A percentile compares a stretch with the other conserved stretches of the same genome.
Evolutionary conservation across 495 filamentous ascomycete genomes (phyloP).

Genomic region (Penicillium longicatenatum): DNA sequence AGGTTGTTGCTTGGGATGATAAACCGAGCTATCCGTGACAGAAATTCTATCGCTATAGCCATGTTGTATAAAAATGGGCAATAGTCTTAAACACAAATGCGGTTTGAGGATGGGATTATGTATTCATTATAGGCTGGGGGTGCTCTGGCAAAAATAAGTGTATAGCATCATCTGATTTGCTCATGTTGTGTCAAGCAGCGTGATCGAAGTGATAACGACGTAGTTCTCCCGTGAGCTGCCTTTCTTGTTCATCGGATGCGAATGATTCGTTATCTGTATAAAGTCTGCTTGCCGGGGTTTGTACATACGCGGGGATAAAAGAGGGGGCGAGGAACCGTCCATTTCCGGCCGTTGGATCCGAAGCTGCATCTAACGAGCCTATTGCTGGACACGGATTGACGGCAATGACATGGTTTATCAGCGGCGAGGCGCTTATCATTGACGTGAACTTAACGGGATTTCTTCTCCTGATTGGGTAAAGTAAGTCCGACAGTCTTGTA

Average conservation of each 20-base stretch:
- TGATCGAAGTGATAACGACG: background rate
- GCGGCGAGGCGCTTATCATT: constrained; percentile 25
- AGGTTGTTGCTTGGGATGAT: constrained; percentile 20
- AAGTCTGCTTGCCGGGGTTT: no score
- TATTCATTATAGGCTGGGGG: background rate
- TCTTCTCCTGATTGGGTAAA: constrained; percentile 29
- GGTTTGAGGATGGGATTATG: background rate
- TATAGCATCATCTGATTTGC: background rate
- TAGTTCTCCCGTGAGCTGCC: constrained; percentile 18
- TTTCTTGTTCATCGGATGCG: constrained; percentile 40
- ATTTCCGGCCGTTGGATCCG: constrained; percentile 27
- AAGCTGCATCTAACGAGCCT: constrained; percentile 12
- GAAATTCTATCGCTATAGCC: constrained; percentile 6
- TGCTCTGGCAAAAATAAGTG: background rate
- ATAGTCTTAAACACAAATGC: background rate
- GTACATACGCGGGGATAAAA: constrained; percentile 5
- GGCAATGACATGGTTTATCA: constrained; percentile 14
- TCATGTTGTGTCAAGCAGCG: background rate
- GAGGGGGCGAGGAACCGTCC: constrained; percentile 10
- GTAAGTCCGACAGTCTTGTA: constrained; percentile 12
- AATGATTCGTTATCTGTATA: constrained; percentile 12
- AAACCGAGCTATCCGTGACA: constrained; percentile 7
- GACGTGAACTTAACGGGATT: constrained; percentile 12
- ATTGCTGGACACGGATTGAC: constrained; percentile 2
- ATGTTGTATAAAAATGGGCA: background rate